phyloP scores from a whole-genome alignment of 495 filamentous ascomycete genomes.

The Aspergillus incahuasiensis region DNA sequence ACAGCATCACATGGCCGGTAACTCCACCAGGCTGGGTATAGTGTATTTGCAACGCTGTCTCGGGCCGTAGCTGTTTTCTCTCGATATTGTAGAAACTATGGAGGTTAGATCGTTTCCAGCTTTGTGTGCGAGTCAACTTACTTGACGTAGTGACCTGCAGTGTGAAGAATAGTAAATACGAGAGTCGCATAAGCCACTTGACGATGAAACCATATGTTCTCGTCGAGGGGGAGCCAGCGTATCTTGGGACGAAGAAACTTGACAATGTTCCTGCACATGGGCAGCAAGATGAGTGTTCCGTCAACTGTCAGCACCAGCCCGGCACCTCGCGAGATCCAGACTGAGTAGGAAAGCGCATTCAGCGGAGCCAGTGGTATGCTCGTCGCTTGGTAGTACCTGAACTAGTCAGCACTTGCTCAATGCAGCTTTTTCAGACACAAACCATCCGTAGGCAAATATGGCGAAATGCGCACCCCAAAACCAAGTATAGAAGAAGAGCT shows the following conservation, averaged over 20 bases:
- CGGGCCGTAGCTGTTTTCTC: constrained; percentile 71
- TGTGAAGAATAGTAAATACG: constrained; percentile 76
- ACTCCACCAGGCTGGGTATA: constrained; percentile 86
- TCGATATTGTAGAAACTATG: constrained; percentile 92
- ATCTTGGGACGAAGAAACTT: constrained; percentile 81
- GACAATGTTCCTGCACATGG: constrained; percentile 90
- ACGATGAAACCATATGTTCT: constrained; percentile 94
- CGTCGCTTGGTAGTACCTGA: constrained; percentile 69
- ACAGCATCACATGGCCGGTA: constrained; percentile 95
- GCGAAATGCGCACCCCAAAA: constrained; percentile 83
- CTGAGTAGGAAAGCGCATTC: constrained; percentile 79
- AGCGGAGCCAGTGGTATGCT: constrained; percentile 66
- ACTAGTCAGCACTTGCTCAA: constrained; percentile 21
- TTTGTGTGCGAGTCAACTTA: constrained; percentile 41
- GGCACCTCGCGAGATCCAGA: constrained; percentile 94
- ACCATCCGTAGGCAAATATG: constrained; percentile 89
- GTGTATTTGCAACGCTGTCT: constrained; percentile 86
- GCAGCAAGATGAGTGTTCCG: constrained; percentile 79
- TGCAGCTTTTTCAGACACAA: constrained; percentile 13
- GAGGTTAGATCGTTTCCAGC: constrained; percentile 20
- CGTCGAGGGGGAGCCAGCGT: constrained; percentile 83
- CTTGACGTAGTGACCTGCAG: constrained; percentile 89
- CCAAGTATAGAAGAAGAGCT: constrained; percentile 73
- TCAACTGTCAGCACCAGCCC: constrained; percentile 79
- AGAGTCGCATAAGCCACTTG: constrained; percentile 89